Base-by-base conservation (phyloP, 2,329 filamentous ascomycete species). In the Trichoderma harzianum region DNA sequence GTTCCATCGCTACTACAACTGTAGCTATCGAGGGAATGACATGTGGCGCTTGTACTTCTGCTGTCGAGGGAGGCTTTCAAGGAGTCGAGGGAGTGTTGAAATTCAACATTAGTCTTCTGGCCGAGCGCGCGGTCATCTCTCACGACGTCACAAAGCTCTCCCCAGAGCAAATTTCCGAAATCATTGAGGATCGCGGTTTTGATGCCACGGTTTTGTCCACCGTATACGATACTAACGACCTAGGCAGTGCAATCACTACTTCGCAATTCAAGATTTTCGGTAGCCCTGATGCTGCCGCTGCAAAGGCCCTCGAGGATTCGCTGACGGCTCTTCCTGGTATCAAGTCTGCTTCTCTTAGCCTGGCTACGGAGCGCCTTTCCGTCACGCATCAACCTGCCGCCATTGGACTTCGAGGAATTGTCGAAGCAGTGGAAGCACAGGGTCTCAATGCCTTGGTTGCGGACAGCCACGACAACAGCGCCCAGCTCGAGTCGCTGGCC, bases 11-110 rank as follows among this genome's bases (percentile, higher is more conserved):
- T 71, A 93, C 90, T 0, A 98, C 95, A 0, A 98, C 95, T 0
- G 87, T 99, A 21, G 90, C 93, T 5, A 93, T 99, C 69, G 93
- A 96, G 76, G 96, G 96, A 65, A 99, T 99, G 96, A 99, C 96
- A 1, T 98, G 96, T 79, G 95, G 95, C 26, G 94, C 96, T 55
- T 99, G 96, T 82, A 98, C 96, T 0, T 95, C 95, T 1, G 94
- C 95, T 7, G 90, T 98, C 2, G 93, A 98, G 78, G 87, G 89
- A 65, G 94, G 92, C 4, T 96, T 99, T 82, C 89, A 90, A 75
- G 89, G 88, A 74, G 82, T 95, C 2, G 89, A 92, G 11, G 96
- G 96, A 26, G 82, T 98, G 18, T 79, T 94, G 70, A 93, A 94
- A 75, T 97, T 98, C 85, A 97, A 97, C 79, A 97, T 99, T 80